Evolutionary conservation across 257 asterid genomes (phyloP).

Genomic region (Cruciata laevipes): DNA sequence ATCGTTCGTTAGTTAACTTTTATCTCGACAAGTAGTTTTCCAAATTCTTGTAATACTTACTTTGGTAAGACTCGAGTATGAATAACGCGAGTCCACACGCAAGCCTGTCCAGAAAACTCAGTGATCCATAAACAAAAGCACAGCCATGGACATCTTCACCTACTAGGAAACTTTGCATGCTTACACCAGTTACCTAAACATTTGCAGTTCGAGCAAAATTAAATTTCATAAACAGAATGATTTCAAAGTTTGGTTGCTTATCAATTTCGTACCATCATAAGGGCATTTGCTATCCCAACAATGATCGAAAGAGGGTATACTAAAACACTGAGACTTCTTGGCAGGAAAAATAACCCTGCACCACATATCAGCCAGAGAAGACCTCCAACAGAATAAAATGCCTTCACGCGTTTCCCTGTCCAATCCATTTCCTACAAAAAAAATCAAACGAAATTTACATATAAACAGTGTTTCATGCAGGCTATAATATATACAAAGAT

Average conservation of each 20-base stretch:
- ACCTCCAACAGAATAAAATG: slow-evolving; percentile 60
- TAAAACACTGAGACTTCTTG: slow-evolving; percentile 46
- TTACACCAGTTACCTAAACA: slow-evolving; percentile 64
- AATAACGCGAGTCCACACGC: slow-evolving; percentile 63
- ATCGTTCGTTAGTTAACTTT: no score
- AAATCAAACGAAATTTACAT: background rate
- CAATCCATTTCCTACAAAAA: slow-evolving; percentile 60
- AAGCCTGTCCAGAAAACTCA: slow-evolving; percentile 81
- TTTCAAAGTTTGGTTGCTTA: background rate
- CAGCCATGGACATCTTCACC: slow-evolving; percentile 79
- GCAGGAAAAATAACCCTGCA: slow-evolving; percentile 53
- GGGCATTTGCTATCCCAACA: slow-evolving; percentile 85
- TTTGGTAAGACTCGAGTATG: slow-evolving; percentile 66
- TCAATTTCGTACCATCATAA: slow-evolving; percentile 53
- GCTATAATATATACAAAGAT: background rate
- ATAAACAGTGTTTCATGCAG: background rate
- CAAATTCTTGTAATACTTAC: slow-evolving; percentile 28
- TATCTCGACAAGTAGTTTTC: no score
- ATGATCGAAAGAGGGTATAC: slow-evolving; percentile 53
- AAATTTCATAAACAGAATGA: background rate
- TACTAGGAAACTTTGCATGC: slow-evolving; percentile 90
- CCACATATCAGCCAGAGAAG: slow-evolving; percentile 79
- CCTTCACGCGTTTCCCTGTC: slow-evolving; percentile 59
- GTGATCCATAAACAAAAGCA: slow-evolving; percentile 84
- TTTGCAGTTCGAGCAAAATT: background rate